A percentile compares a stretch with the other conserved stretches of the same genome.
These are phyloP conservation scores for barley (Hordeum vulgare) DNA, from an alignment of 176 grass and related monocot genomes.

Conservation along the genomic window MorexV3_pseudomolecules_assembly NC_058520.1:32662858-32663357, in stretches of 20 bases:
- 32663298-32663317: too few relatives aligned
- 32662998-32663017: neutral
- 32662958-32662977: neutral
- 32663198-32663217: too few relatives aligned
- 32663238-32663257: too few relatives aligned
- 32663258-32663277: too few relatives aligned
- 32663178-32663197: too few relatives aligned
- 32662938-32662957: neutral
- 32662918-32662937: conserved; percentile 31
- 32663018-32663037: conserved; percentile 3
- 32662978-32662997: neutral
- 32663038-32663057: neutral
- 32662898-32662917: neutral
- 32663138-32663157: too few relatives aligned
- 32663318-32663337: too few relatives aligned
- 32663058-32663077: neutral
- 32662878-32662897: neutral
- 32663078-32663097: neutral
- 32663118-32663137: too few relatives aligned
- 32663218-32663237: too few relatives aligned
- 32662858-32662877: conserved; percentile 1
- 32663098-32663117: neutral
- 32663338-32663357: too few relatives aligned
- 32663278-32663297: too few relatives aligned
- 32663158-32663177: too few relatives aligned